These are phyloP conservation scores for Somion occarium DNA, from an alignment of 1,284 basidiomycete species.

Conservation along the genomic window DNA sequence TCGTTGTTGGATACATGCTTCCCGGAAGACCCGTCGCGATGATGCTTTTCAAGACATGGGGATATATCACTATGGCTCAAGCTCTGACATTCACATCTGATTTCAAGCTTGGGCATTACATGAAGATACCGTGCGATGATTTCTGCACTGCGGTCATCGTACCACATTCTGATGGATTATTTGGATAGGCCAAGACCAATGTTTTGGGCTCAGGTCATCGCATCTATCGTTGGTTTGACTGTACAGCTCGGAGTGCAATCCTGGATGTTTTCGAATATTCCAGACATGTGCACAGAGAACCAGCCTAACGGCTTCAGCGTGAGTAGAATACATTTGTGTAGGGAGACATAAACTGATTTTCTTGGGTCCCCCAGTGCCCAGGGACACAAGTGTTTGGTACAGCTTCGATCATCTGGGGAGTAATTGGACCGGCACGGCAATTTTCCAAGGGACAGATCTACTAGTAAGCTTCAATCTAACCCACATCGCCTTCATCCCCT, in stretches of 20 bases:
- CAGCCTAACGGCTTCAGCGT: constrained; percentile 31
- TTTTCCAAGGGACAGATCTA: constrained; percentile 31
- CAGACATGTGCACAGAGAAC: constrained; percentile 31
- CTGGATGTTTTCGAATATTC: constrained; percentile 43
- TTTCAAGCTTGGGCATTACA: constrained; percentile 44
- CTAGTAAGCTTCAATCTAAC: constrained; percentile 21
- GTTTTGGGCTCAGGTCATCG: constrained; percentile 41
- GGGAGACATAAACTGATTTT: neutral
- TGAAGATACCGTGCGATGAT: constrained; percentile 34
- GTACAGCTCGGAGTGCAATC: constrained; percentile 38
- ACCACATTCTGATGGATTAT: neutral
- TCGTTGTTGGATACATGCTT: constrained; percentile 40
- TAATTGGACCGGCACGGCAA: constrained; percentile 35
- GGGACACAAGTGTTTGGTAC: constrained; percentile 32
- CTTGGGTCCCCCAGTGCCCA: constrained; percentile 20
- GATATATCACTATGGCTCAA: constrained; percentile 43
- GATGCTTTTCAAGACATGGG: constrained; percentile 52
- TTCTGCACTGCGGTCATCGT: neutral
- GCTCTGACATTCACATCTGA: constrained; percentile 41
- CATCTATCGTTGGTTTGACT: constrained; percentile 39
- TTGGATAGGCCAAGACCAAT: constrained; percentile 31
- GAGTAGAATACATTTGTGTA: neutral
- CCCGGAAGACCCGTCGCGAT: constrained; percentile 49
- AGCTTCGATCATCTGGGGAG: constrained; percentile 38
- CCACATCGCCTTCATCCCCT: neutral